phyloP scores from a whole-genome alignment of 2,329 filamentous ascomycete genomes.

The Pseudocercospora fijiensis region DNA sequence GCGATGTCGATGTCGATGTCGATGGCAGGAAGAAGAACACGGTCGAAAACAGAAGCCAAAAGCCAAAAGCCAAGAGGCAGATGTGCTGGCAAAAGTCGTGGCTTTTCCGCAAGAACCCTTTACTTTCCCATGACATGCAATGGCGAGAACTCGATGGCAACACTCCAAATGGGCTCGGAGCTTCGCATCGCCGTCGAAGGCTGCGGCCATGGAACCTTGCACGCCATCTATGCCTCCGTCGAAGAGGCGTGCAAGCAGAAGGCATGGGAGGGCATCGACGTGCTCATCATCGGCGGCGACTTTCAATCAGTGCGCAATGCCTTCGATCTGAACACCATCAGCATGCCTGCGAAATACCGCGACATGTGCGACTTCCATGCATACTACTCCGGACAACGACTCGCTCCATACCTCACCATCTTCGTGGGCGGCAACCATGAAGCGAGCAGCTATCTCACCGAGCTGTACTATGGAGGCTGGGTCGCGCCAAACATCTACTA shows the following conservation, averaged over 20 bases:
- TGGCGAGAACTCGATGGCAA: not conserved
- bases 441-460: conserved; percentile 83
- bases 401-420: conserved; percentile 82
- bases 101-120: no score
- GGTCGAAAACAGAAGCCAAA: no score
- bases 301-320: conserved; percentile 93
- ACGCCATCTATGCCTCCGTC: conserved; percentile 86
- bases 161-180: conserved; percentile 41
- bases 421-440: conserved; percentile 97
- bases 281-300: conserved; percentile 93
- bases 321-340: conserved; percentile 82
- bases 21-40: no score
- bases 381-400: conserved; percentile 79
- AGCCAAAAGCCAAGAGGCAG: no score
- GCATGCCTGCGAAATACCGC: conserved; percentile 84
- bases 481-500: conserved; percentile 97
- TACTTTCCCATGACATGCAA: no score
- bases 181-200: conserved; percentile 77
- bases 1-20: no score
- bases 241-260: conserved; percentile 66
- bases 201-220: conserved; percentile 86
- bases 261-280: conserved; percentile 77
- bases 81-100: no score
- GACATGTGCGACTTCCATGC: conserved; percentile 87
- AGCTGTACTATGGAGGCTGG: conserved; percentile 96